phyloP scores from a whole-genome alignment of 2,329 filamentous ascomycete genomes.

The Colletotrichum scovillei region DNA sequence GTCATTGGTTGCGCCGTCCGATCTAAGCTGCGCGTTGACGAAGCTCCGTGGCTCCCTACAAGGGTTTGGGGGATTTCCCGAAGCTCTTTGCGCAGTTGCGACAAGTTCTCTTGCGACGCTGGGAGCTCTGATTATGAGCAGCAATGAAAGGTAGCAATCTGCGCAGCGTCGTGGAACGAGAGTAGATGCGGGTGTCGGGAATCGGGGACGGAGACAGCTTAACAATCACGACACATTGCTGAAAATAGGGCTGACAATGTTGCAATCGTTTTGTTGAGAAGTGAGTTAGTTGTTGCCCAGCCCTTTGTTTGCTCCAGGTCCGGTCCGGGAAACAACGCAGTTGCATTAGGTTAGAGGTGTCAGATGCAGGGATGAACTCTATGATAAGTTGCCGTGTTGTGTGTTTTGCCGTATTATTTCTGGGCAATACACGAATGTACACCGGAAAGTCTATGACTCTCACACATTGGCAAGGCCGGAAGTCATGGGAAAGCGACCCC shows the following conservation, averaged over 20 bases:
- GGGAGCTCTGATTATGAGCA: no score
- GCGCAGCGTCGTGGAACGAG: no score
- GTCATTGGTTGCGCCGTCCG: conserved; percentile 19
- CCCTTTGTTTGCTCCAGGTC: neutral
- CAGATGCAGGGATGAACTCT: neutral
- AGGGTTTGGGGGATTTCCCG: neutral
- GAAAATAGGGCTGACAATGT: neutral
- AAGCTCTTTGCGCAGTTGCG: neutral
- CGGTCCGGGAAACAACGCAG: neutral
- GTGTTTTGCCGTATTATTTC: neutral
- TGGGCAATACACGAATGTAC: neutral
- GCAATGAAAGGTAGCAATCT: no score
- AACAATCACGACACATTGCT: neutral
- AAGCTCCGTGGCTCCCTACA: neutral
- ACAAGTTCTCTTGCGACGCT: no score
- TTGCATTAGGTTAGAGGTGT: neutral
- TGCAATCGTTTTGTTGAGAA: neutral
- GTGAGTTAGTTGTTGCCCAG: neutral
- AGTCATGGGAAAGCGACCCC: neutral
- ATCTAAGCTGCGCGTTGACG: conserved; percentile 9
- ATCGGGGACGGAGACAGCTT: no score
- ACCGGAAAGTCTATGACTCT: conserved; percentile 3
- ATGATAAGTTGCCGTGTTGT: neutral
- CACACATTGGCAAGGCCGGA: neutral
- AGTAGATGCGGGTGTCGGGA: no score